A percentile compares a stretch with the other conserved stretches of the same genome.
Conservation (phyloP, 345 rosid genomes). For the Combretum micranthum region DNA sequence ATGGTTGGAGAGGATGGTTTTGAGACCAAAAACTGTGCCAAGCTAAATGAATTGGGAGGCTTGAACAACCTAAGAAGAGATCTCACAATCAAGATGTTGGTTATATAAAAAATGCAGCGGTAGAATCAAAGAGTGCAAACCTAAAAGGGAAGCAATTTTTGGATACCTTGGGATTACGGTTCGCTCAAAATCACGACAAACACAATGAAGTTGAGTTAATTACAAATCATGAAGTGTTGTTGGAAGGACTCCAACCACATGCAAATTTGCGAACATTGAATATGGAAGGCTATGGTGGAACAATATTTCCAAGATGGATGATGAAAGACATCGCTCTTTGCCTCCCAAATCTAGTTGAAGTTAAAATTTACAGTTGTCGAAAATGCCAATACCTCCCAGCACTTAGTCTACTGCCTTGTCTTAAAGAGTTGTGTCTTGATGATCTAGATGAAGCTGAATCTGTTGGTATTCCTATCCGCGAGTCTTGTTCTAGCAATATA, state of each 20-base stretch:
- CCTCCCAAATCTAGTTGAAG: slow-evolving; percentile 13
- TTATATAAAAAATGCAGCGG: not conserved
- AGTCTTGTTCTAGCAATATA: slow-evolving; percentile 8
- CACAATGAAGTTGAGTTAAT: no score
- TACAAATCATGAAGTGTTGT: not conserved
- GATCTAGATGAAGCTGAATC: slow-evolving; percentile 12
- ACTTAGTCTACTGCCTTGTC: slow-evolving; percentile 20
- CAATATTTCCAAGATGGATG: slow-evolving; percentile 17
- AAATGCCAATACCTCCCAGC: slow-evolving; percentile 12
- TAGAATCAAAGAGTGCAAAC: not conserved
- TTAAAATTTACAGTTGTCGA: slow-evolving; percentile 5
- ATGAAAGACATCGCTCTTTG: not conserved
- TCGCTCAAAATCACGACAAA: no score
- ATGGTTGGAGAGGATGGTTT: not conserved
- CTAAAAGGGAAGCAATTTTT: not conserved
- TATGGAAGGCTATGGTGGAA: slow-evolving; percentile 11
- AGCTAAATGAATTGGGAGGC: no score
- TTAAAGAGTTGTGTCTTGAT: slow-evolving; percentile 12
- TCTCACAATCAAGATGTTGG: not conserved
- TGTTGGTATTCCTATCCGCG: not conserved
- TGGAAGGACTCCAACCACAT: slow-evolving; percentile 12
- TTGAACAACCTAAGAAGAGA: no score
- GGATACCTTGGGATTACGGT: not conserved
- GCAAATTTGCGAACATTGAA: slow-evolving; percentile 9
- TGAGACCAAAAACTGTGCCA: no score